Evolutionary conservation across 805 yeast genomes (phyloP).

Genomic region (Wickerhamiella sergipiensis): DNA sequence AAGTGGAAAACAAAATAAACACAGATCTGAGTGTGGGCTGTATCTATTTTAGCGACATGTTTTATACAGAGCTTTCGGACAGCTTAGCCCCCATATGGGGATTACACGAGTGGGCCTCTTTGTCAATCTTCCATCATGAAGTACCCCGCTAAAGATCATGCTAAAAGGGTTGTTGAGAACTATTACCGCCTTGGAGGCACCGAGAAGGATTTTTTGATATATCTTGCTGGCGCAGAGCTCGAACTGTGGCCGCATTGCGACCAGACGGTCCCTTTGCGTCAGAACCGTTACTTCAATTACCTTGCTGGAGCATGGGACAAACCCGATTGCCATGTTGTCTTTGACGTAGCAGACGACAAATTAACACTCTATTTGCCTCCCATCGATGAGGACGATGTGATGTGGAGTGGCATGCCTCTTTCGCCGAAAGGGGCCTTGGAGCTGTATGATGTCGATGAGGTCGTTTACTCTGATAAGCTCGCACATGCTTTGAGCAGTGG

Average conservation of each 20-base stretch:
- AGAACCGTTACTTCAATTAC: slow-evolving; percentile 82
- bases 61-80: too few relatives aligned
- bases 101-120: too few relatives aligned
- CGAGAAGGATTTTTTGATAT: slow-evolving; percentile 28
- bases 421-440: slow-evolving; percentile 47
- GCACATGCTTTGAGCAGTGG: slow-evolving; percentile 17
- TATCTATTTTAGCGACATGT: too few relatives aligned
- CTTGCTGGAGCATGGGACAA: slow-evolving; percentile 62
- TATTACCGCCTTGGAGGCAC: slow-evolving; percentile 25
- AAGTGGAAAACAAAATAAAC: too few relatives aligned
- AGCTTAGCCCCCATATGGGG: too few relatives aligned
- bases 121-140: slow-evolving; percentile 24
- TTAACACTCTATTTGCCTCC: slow-evolving; percentile 69
- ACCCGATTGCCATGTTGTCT: slow-evolving; percentile 62
- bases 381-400: slow-evolving; percentile 74
- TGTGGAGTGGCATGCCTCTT: slow-evolving; percentile 93
- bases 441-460: slow-evolving; percentile 72
- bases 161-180: slow-evolving; percentile 23
- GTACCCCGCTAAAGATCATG: slow-evolving; percentile 79
- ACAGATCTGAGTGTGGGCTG: too few relatives aligned
- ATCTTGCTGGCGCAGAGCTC: slow-evolving; percentile 20
- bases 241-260: slow-evolving; percentile 65
- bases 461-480: slow-evolving; percentile 45
- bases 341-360: slow-evolving; percentile 37
- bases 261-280: slow-evolving; percentile 65